Evolutionary conservation across 176 grass and related monocot species (phyloP).

Genomic region (Raddia guianensis): DNA sequence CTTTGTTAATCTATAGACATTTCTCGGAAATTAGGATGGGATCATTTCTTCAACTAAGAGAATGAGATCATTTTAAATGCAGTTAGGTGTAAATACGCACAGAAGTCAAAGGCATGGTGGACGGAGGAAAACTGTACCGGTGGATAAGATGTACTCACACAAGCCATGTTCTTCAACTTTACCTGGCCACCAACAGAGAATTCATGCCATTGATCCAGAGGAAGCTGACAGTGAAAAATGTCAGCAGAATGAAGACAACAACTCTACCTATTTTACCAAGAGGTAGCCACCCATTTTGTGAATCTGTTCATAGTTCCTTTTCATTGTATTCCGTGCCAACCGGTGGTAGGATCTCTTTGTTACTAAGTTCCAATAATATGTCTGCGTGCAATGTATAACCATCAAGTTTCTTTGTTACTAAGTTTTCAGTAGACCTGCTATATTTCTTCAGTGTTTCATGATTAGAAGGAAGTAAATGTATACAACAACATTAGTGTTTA

Average conservation of each 20-base stretch:
- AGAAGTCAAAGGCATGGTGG: conserved; percentile 5
- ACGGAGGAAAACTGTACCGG: conserved; percentile 31
- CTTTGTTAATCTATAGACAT: background rate
- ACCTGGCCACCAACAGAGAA: background rate
- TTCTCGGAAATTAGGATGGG: background rate
- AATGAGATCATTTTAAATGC: conserved; percentile 30
- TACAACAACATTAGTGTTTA: conserved; percentile 5
- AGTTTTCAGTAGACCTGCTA: conserved; percentile 3
- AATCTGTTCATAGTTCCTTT: background rate
- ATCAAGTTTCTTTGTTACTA: background rate
- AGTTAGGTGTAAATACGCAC: conserved; percentile 9
- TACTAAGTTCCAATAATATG: conserved; percentile 2
- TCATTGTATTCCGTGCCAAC: conserved; percentile 10
- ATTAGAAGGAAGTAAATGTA: background rate
- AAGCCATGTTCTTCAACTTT: conserved; percentile 30
- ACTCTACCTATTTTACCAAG: background rate
- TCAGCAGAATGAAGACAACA: background rate
- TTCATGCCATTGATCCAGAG: conserved; percentile 29
- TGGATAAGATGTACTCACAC: conserved; percentile 45
- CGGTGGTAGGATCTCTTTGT: background rate
- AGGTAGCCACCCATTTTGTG: conserved; percentile 24
- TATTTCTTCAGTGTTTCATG: conserved; percentile 7
- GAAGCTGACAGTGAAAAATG: conserved; percentile 24
- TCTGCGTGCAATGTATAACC: background rate
- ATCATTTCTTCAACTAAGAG: background rate